Base-by-base conservation (phyloP, 2,329 filamentous ascomycete species). In the Cladorrhinum sp. region DNA sequence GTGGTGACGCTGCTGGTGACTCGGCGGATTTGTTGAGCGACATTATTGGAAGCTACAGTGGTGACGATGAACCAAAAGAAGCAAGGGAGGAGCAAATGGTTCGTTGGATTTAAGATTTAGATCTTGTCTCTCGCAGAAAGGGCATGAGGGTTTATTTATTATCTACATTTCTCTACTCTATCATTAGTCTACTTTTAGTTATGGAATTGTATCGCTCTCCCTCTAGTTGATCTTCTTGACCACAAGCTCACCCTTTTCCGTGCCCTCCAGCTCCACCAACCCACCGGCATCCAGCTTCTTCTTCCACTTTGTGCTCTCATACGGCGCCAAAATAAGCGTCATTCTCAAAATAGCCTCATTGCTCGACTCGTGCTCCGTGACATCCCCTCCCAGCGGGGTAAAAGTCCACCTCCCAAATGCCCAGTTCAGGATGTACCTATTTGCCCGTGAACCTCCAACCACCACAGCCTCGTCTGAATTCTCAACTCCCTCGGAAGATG, bases 391-490 rank as follows among this genome's bases (percentile, higher is more conserved):
- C 3, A 82, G 70, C 3, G 84, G 80, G 1, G 92, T 96, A 71
- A 94, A 96, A 0, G 87, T 96, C 94, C 95, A 99, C 28, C 95
- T 84, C 0, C 92, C 92, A 76, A 99, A 99, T 0, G 95, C 95
- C 95, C 95, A 99, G 74, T 99, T 99, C 62, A 99, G 82, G 50
- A 99, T 96, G 72, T 95, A 97, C 59, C 90, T 81, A 2, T 70
- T 73, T 12, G 7, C 42, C 42, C 3, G 10, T 3, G 72, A 65
- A 2, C 70, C 65, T 2, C 75, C 68, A 53, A 70, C 69, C 3
- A 73, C 66, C 30, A 74, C 69, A 42, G 82, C 79, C 23, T 79
- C 77, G 59, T 84, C 82, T 0, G 85, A 86, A 68, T 79, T 80
- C 18, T 67, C 66, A 8, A 85, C 78, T 0, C 76, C 69, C 6